Percentiles rank a stretch among this genome's conserved stretches.
These are phyloP conservation scores for Melastoma candidum DNA, from an alignment of 441 rosid species.

Conservation along the genomic window DNA sequence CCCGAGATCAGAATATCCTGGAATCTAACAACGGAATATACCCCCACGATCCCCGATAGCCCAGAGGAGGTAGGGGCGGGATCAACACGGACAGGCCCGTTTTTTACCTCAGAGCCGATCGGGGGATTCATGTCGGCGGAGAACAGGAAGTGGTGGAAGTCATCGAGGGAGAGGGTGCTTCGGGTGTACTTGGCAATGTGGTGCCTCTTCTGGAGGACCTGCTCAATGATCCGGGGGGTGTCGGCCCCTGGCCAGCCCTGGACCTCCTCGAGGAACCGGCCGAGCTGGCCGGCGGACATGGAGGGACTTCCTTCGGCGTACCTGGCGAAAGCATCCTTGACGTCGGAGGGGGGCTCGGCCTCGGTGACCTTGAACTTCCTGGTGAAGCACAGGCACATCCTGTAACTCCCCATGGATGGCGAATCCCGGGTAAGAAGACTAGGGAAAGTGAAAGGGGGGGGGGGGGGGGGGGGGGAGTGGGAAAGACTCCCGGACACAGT, in stretches of 20 bases:
- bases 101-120: conserved; percentile 30
- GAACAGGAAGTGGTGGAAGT: conserved; percentile 43
- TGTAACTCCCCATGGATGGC: conserved; percentile 43
- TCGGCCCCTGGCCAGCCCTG: conserved; percentile 26
- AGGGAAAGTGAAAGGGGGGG: too few relatives aligned
- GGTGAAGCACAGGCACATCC: conserved; percentile 44
- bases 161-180: conserved; percentile 44
- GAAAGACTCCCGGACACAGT: too few relatives aligned
- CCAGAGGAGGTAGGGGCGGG: not conserved
- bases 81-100: too few relatives aligned
- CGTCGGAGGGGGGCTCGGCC: conserved; percentile 47
- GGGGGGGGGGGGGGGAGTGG: too few relatives aligned
- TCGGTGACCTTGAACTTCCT: conserved; percentile 44
- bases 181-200: conserved; percentile 40
- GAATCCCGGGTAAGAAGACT: too few relatives aligned
- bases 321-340: conserved; percentile 30
- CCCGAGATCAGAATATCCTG: too few relatives aligned
- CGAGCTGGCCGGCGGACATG: conserved; percentile 51
- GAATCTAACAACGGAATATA: too few relatives aligned
- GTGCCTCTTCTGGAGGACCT: conserved; percentile 37
- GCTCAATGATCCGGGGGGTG: conserved; percentile 42
- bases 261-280: conserved; percentile 30
- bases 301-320: conserved; percentile 36
- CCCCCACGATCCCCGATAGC: too few relatives aligned
- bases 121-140: conserved; percentile 60